Evolutionary conservation across 1,284 basidiomycete genomes (phyloP).

Genomic region (Apiotrichum gamsii): DNA sequence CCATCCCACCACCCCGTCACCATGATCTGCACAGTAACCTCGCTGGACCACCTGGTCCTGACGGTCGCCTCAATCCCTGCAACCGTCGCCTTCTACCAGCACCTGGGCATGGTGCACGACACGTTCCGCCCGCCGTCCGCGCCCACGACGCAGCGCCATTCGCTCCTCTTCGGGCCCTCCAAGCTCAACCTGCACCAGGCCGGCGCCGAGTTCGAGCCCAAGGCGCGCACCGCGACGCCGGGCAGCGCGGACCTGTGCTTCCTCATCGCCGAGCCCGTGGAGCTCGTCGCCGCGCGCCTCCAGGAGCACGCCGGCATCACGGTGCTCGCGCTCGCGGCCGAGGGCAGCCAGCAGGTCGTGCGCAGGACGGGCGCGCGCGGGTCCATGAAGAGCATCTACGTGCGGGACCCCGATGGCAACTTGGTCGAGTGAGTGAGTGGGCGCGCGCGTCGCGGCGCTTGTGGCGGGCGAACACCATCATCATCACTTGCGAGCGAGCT

Average conservation of each 20-base stretch:
- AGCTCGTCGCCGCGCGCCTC: constrained; percentile 2
- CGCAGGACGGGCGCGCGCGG: constrained; percentile 14
- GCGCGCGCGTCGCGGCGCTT: no score
- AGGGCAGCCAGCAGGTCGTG: constrained; percentile 22
- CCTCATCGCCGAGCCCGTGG: constrained; percentile 7
- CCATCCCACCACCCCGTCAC: neutral
- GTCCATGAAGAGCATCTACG: constrained; percentile 14
- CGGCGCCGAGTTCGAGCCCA: constrained; percentile 14
- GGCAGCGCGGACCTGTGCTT: constrained; percentile 17
- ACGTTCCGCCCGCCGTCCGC: constrained; percentile 1
- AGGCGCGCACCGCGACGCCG: neutral
- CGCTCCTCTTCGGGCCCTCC: constrained; percentile 6
- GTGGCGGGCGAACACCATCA: no score
- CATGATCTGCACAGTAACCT: constrained; percentile 1
- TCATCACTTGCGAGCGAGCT: no score
- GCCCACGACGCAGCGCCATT: constrained; percentile 3
- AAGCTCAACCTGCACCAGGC: constrained; percentile 19
- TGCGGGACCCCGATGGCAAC: constrained; percentile 20
- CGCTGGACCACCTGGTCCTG: constrained; percentile 17
- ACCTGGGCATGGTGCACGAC: constrained; percentile 16
- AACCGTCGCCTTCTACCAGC: constrained; percentile 9
- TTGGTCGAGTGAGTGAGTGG: constrained; percentile 17
- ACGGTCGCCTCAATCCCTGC: constrained; percentile 11
- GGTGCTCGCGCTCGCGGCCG: constrained; percentile 18
- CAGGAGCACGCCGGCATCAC: neutral